phyloP scores from a whole-genome alignment of 202 grass and related monocot species.

The Tripidium arundinaceum region DNA sequence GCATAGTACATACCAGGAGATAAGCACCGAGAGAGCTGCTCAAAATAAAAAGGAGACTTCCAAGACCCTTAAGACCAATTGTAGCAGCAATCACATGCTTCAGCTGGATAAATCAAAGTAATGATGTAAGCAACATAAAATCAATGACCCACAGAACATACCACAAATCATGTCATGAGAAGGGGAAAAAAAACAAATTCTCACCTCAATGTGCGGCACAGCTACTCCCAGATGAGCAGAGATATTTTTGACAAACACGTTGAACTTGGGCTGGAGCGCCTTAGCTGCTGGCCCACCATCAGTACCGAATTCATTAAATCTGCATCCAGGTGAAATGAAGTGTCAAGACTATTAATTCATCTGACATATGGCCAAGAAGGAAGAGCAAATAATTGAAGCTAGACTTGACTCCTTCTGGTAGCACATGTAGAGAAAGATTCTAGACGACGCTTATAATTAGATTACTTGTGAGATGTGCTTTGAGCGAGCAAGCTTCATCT shows the following conservation, averaged over 20 bases:
- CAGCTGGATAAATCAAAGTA: constrained; percentile 46
- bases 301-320: constrained; percentile 83
- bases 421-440: not conserved
- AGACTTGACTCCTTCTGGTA: not conserved
- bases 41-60: constrained; percentile 85
- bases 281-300: constrained; percentile 91
- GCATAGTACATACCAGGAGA: constrained; percentile 55
- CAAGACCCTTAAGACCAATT: constrained; percentile 78
- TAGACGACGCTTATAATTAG: not conserved
- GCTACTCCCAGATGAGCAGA: constrained; percentile 55
- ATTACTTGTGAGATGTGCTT: not conserved
- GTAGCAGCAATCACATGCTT: constrained; percentile 70
- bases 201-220: constrained; percentile 73
- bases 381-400: not conserved
- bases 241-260: constrained; percentile 57
- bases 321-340: constrained; percentile 17
- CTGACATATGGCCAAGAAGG: not conserved
- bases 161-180: not conserved
- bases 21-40: constrained; percentile 80
- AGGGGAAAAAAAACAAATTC: not conserved
- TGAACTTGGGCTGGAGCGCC: constrained; percentile 69
- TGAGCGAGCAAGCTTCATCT: not conserved
- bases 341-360: not conserved
- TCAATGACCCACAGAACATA: not conserved
- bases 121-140: not conserved